Evolutionary conservation across 75 land plant species (phyloP).

Genomic region (Selaginella tamariscina): DNA sequence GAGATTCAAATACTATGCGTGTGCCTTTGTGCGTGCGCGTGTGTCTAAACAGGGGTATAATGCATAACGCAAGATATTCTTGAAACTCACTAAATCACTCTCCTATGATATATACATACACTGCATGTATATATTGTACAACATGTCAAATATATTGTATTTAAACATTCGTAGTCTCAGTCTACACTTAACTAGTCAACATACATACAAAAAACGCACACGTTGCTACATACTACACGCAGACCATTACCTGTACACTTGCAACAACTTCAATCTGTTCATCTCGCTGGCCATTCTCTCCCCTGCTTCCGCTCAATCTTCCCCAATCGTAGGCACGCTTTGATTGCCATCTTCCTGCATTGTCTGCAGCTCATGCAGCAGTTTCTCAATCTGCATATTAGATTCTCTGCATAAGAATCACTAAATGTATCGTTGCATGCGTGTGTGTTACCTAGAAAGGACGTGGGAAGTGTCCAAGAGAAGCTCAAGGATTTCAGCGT

Average conservation of each 20-base stretch:
- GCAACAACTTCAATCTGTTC: slow-evolving; percentile 93
- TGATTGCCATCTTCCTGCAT: slow-evolving; percentile 56
- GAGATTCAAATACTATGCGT: too few relatives aligned
- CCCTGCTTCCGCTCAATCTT: slow-evolving; percentile 47
- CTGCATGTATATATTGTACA: too few relatives aligned
- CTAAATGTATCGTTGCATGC: too few relatives aligned
- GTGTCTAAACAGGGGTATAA: too few relatives aligned
- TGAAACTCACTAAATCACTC: too few relatives aligned
- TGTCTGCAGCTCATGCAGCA: slow-evolving; percentile 69
- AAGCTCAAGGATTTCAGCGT: slow-evolving; percentile 67
- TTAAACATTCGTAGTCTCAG: too few relatives aligned
- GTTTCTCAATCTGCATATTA: slow-evolving; percentile 76
- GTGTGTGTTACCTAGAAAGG: slow-evolving; percentile 91
- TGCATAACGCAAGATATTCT: too few relatives aligned
- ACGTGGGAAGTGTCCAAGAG: slow-evolving; percentile 94
- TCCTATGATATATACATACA: too few relatives aligned
- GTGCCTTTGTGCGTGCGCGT: too few relatives aligned
- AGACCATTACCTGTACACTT: slow-evolving; percentile 53
- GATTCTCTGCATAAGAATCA: background rate
- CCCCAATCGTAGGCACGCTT: slow-evolving; percentile 11
- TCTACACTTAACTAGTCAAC: too few relatives aligned
- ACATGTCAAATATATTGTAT: background rate
- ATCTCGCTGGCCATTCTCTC: slow-evolving; percentile 97
- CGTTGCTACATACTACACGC: too few relatives aligned
- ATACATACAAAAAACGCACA: too few relatives aligned